Evolutionary conservation across 768 basidiomycete species (phyloP).

Genomic region (Paxillus rubicundulus): DNA sequence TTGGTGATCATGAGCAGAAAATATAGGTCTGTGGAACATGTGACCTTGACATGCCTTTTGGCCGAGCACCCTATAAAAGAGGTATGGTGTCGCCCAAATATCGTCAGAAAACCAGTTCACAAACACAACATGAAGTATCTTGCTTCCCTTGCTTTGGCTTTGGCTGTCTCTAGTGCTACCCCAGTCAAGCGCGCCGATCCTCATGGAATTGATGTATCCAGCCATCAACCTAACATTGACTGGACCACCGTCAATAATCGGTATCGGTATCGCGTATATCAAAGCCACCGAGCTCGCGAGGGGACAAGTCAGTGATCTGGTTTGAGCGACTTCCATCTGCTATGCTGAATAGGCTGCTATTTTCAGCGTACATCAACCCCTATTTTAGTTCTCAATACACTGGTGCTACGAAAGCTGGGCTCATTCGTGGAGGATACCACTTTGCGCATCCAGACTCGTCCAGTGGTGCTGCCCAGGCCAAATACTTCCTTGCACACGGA

Average conservation of each 20-base stretch:
- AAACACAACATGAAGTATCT: constrained; percentile 19
- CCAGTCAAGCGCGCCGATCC: too few relatives aligned
- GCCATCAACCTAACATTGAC: too few relatives aligned
- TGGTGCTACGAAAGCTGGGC: too few relatives aligned
- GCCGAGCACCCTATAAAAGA: background rate
- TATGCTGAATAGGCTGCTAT: background rate
- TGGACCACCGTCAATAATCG: constrained; percentile 54
- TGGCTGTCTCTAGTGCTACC: too few relatives aligned
- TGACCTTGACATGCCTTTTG: background rate
- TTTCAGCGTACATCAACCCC: constrained; percentile 22
- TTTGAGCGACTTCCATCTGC: background rate
- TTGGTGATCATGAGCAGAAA: constrained; percentile 7
- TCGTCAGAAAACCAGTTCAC: background rate
- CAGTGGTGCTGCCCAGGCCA: too few relatives aligned
- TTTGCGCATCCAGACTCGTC: too few relatives aligned
- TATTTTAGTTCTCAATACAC: constrained; percentile 47
- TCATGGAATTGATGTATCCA: too few relatives aligned
- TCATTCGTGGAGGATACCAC: too few relatives aligned
- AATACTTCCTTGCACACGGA: too few relatives aligned
- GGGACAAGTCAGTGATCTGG: constrained; percentile 41
- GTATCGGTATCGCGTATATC: constrained; percentile 57
- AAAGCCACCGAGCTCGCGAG: constrained; percentile 73
- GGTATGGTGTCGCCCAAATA: background rate
- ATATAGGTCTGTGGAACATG: background rate
- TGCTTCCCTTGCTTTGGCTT: constrained; percentile 12